These are phyloP conservation scores for Thelonectria rubi DNA, from an alignment of 2,329 filamentous ascomycete genomes.

Conservation along the genomic window DNA sequence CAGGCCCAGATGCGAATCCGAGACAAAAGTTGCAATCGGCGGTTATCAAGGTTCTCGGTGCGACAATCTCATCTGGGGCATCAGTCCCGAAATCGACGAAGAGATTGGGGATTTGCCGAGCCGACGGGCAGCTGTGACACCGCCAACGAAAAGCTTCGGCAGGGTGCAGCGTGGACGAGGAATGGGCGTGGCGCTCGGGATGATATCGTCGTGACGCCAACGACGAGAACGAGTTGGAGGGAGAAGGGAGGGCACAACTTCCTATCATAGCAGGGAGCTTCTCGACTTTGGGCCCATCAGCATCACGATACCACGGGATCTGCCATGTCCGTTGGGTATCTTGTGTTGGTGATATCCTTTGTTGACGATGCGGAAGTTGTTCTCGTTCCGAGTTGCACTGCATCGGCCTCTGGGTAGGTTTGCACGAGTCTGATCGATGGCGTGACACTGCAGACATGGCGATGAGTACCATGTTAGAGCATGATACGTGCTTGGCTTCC, in stretches of 20 bases:
- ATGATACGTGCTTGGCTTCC: too few species aligned
- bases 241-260: too few species aligned
- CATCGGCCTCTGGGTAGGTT: too few species aligned
- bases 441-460: constrained; percentile 1
- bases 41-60: constrained; percentile 14
- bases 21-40: not conserved
- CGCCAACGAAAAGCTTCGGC: too few species aligned
- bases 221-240: not conserved
- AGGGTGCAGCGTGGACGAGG: too few species aligned
- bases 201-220: too few species aligned
- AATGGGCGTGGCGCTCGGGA: too few species aligned
- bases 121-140: not conserved
- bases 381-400: not conserved
- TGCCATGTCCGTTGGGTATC: too few species aligned
- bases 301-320: too few species aligned
- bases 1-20: not conserved
- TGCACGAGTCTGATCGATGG: not conserved
- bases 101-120: constrained; percentile 4
- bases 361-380: not conserved
- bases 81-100: not conserved
- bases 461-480: too few species aligned
- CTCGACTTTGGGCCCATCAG: too few species aligned
- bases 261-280: too few species aligned
- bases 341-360: not conserved
- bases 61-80: not conserved